Evolutionary conservation across 805 yeast species (phyloP).

Genomic region (Yamadazyma akitaensis): DNA sequence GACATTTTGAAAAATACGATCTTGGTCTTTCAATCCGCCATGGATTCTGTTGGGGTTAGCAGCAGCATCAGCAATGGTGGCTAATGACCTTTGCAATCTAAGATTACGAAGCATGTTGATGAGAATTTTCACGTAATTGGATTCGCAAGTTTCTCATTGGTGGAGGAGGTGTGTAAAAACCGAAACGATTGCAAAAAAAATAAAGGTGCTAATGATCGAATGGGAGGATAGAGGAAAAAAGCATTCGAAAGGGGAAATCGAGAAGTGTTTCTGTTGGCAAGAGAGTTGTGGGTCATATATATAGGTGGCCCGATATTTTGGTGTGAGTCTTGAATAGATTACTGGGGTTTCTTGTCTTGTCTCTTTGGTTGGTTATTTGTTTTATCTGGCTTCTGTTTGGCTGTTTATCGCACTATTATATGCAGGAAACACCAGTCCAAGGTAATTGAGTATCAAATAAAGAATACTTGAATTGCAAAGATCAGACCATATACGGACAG

Average conservation of each 20-base stretch:
- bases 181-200: background rate
- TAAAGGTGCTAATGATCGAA: too few relatives aligned
- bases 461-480: too few relatives aligned
- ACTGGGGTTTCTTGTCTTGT: too few relatives aligned
- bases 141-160: constrained; percentile 21
- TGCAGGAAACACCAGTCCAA: background rate
- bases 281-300: too few relatives aligned
- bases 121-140: constrained; percentile 17
- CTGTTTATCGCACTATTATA: background rate
- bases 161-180: background rate
- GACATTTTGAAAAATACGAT: constrained; percentile 82
- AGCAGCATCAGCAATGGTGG: constrained; percentile 46
- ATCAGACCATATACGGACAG: too few relatives aligned
- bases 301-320: too few relatives aligned
- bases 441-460: too few relatives aligned
- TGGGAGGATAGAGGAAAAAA: too few relatives aligned
- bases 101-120: constrained; percentile 34
- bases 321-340: too few relatives aligned
- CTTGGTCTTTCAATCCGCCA: constrained; percentile 79
- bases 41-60: constrained; percentile 51
- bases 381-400: background rate
- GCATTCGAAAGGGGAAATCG: too few relatives aligned
- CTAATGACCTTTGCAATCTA: constrained; percentile 33
- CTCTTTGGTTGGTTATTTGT: background rate
- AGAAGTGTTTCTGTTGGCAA: too few relatives aligned